A percentile compares a stretch with the other conserved stretches of the same genome.
Evolutionary conservation across 139 green algal genomes (phyloP).

Genomic region (Chlamydomonas schloesseri): DNA sequence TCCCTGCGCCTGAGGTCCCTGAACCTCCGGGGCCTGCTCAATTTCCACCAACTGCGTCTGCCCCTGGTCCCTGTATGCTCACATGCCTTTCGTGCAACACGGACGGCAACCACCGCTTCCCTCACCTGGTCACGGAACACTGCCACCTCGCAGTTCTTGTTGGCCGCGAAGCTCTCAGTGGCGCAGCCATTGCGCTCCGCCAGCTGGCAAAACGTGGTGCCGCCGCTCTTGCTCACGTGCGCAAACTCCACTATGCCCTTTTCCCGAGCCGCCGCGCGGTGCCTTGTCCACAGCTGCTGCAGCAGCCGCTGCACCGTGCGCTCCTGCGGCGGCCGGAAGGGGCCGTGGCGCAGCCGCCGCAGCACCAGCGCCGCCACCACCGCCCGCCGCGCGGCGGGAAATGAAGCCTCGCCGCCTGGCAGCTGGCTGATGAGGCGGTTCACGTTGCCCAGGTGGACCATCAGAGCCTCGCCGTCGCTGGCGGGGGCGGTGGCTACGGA

Average conservation of each 20-base stretch:
- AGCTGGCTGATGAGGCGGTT: neutral
- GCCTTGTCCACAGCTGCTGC: neutral
- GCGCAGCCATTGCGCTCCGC: slow-evolving; percentile 18
- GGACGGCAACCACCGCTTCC: no score
- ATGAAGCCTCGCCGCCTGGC: neutral
- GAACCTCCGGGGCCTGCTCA: no score
- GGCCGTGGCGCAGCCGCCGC: neutral
- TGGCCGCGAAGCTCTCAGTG: neutral
- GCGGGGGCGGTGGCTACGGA: no score
- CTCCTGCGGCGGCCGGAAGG: neutral
- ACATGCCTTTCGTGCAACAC: no score
- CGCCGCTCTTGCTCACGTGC: slow-evolving; percentile 21
- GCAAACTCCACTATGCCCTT: slow-evolving; percentile 14
- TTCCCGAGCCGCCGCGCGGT: neutral
- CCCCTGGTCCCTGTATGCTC: no score
- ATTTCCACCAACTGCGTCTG: no score
- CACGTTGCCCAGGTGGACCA: neutral
- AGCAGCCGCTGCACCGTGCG: neutral
- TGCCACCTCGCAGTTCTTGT: neutral
- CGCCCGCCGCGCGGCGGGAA: neutral
- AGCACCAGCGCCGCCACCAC: slow-evolving; percentile 8
- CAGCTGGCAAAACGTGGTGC: slow-evolving; percentile 24
- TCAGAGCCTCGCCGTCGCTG: no score
- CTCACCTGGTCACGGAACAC: slow-evolving; percentile 15
- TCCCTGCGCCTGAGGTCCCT: no score